Base-by-base conservation (phyloP, 257 asterid genomes). In the Forsythia suspensa region DNA sequence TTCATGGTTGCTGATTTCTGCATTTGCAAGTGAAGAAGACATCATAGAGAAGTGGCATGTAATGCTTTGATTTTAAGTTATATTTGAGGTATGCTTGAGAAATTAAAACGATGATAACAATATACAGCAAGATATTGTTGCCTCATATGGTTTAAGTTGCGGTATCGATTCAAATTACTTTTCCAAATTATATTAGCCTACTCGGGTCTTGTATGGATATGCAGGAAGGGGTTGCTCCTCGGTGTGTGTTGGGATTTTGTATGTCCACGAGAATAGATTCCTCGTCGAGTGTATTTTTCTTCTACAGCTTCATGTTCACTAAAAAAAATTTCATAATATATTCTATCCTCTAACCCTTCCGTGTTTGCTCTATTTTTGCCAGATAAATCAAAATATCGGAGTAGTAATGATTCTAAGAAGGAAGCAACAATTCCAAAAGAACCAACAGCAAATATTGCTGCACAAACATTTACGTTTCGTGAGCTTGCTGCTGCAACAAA, bases 401-500 rank as follows among this genome's bases (percentile, higher is more conserved):
- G 86, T 76, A 86, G 87, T 77, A 84, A 48, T 82, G 97, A 94
- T 78, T 80, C 89, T 41, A 94, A 88, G 89, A 94, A 91, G 83
- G 97, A 94, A 76, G 76, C 84, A 57, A 72, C 88, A 70, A 70
- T 83, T 69, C 86, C 89, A 37, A 92, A 92, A 81, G 97, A 90
- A 83, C 88, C 97, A 71, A 82, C 92, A n/a, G 84, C 91, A 20
- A 86, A 93, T 80, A 95, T 93, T 71, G 99, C 98, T 78, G 98
- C 99, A 36, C 96, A 91, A 81, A 89, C 90, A 70, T 96, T 96
- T 90, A 92, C 97, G 63, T 91, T 92, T 74, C 96, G 93, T 69
- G 97, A 94, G 81, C 97, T 96, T 80, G 95, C 93, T 66, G 84
- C 91, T 85, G 98, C 96, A 52, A 94, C 99, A 8, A 85, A 87